Conservation (phyloP, 192 early-diverging fungal species). For the Umbelopsis isabellina region DNA sequence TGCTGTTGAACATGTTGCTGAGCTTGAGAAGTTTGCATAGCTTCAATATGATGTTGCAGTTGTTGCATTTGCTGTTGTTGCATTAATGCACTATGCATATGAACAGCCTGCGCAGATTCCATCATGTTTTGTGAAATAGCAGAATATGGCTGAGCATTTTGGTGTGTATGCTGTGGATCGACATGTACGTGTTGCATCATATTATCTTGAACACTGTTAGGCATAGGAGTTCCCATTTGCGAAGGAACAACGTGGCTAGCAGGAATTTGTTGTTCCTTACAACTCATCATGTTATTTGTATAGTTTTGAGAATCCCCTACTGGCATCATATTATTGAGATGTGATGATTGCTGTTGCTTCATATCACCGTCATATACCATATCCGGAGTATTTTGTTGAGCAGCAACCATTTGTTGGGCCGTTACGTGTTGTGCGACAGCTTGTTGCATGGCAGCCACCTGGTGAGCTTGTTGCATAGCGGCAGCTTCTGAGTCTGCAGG, state of each 20-base stretch:
- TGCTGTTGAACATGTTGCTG: constrained; percentile 16
- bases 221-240: not conserved
- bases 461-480: constrained; percentile 11
- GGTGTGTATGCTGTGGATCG: constrained; percentile 12
- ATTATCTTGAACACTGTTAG: not conserved
- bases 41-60: not conserved
- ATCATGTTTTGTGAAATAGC: constrained; percentile 16
- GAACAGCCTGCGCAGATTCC: not conserved
- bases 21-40: constrained; percentile 17
- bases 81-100: constrained; percentile 7
- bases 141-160: constrained; percentile 9
- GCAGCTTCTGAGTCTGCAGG: not conserved
- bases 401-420: constrained; percentile 20
- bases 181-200: constrained; percentile 9
- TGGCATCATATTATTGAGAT: not conserved
- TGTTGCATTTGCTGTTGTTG: constrained; percentile 24
- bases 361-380: constrained; percentile 14
- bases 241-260: constrained; percentile 5
- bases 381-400: constrained; percentile 1
- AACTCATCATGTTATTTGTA: not conserved
- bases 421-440: constrained; percentile 18
- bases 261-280: constrained; percentile 21
- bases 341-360: constrained; percentile 4
- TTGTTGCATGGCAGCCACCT: constrained; percentile 6
- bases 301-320: not conserved